A percentile compares a stretch with the other conserved stretches of the same genome.
These are phyloP conservation scores for Vitis rotundifolia DNA, from an alignment of 164 flowering plant genomes.

Conservation along the genomic window DNA sequence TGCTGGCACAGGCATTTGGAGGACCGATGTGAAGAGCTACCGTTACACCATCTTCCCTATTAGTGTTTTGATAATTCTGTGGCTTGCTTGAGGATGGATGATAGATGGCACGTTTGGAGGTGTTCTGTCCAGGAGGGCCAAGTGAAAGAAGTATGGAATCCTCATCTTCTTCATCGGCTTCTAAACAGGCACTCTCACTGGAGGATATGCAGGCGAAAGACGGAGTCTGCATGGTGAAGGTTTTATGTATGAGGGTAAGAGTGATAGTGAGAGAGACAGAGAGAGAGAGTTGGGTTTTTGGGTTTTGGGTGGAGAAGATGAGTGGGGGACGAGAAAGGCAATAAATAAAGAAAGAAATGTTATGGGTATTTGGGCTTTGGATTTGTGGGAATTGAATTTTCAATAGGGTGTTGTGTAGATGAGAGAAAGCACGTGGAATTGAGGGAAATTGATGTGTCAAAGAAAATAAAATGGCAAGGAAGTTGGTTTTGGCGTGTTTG, in stretches of 20 bases:
- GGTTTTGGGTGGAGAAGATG: conserved; percentile 20
- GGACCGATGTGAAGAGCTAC: conserved; percentile 62
- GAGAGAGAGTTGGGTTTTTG: conserved; percentile 8
- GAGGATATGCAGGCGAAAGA: conserved; percentile 28
- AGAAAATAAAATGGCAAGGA: too few species aligned
- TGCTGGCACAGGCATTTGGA: conserved; percentile 19
- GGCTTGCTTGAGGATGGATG: conserved; percentile 1
- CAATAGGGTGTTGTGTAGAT: background rate
- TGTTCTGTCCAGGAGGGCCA: conserved; percentile 45
- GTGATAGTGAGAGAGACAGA: conserved; percentile 19
- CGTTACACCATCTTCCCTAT: conserved; percentile 36
- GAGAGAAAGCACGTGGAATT: conserved; percentile 19
- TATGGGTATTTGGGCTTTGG: conserved; percentile 8
- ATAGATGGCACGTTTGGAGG: background rate
- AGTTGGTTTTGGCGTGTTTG: conserved; percentile 24
- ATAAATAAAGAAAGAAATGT: conserved; percentile 15
- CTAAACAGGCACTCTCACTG: conserved; percentile 26
- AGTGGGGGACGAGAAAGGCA: conserved; percentile 18
- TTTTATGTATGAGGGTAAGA: background rate
- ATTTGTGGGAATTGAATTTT: background rate
- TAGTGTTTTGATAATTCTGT: conserved; percentile 11
- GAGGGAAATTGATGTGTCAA: conserved; percentile 16
- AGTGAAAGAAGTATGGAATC: conserved; percentile 52
- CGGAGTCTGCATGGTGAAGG: conserved; percentile 34
- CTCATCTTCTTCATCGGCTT: conserved; percentile 43